Base-by-base conservation (phyloP, 2,329 filamentous ascomycete genomes). In the Aspergillus carbonarius region DNA sequence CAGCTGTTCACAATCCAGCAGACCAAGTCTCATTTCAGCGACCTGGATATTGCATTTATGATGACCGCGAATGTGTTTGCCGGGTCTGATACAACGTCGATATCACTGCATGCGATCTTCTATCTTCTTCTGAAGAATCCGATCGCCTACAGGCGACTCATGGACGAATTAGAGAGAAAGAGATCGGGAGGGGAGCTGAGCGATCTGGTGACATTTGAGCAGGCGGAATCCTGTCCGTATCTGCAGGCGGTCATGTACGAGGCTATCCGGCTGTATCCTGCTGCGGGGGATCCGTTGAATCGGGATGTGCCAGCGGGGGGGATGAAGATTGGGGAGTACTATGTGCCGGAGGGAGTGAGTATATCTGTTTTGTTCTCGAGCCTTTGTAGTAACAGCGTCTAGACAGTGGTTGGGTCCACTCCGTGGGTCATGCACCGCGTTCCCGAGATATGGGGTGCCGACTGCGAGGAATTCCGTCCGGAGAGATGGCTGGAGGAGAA, bases 191-290 rank as follows among this genome's bases (percentile, higher is more conserved):
- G 52, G 17, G 37, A 34, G 52, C 15, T 55, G 3, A 46, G 23
- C 17, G 35, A 47, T 9, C 23, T 40, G 8, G 52, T 55, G 4
- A 55, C 30, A 10, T 47, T 55, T 8, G 12, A 55, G 39, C 34
- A 55, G 18, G 39, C 40, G 18, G 40, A 55, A 39, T 55, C 52
- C 13, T 25, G 27, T 18, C 25, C 40, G 0, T 55, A 55, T 25
- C 27, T 55, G 25, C 52, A 55, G 15, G 52, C 52, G 18, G 52
- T 55, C 27, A 39, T 55, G 30, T 35, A 55, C 46, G 52, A 55
- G n/a, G 52, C 40, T 4, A 34, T 55, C 27, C 39, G 52, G 17
- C 40, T 55, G 27, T 47, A 55, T 47, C 37, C 52, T 47, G 39
- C 52, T 6, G 30, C 44, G 12, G 52, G 52, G 13, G 23, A 15